Evolutionary conservation across 306 rosid genomes (phyloP), one percentile per base, ranked within the genome.

Genomic region (Mucuna pruriens): DNA sequence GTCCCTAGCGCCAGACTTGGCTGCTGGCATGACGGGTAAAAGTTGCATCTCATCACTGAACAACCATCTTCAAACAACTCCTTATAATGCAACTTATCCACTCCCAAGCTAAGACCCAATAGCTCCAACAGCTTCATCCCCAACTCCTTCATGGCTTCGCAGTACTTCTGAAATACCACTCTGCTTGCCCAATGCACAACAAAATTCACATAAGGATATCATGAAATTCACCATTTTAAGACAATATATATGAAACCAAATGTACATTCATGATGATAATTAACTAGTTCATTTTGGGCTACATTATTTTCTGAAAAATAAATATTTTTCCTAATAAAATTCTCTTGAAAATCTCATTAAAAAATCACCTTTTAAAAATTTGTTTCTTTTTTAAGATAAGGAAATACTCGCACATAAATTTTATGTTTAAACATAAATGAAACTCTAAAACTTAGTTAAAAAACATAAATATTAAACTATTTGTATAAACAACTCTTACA

Each of bases 31-130:
- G 60, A 49, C 33, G 95, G 97, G 76, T 92, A 92, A 52, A 79
- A 81, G 84, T 92, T 92, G 68, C 91, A 89, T 84, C 97, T 85
- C 89, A 90, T 78, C 17, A 92, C 89, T 4, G 90, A 83, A 74
- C 64, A 74, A 19, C 81, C 87, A 31, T 89, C 97, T 71, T 90
- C 89, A 46, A 92, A 92, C 31, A 90, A 83, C 2, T 82, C 38
- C 6, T 77, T 85, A 49, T 74, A 90, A 39, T 89, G 79, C 23
- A 8, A n/a, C 65, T 84, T 55, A 12, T 85, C 88, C 61, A 92
- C 79, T 1, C 90, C 93, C 58, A 92, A 62, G 75, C 93, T 92
- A 39, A 90, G 82, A 0, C 87, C 95, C 71, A 92, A 20, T 5
- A 92, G 73, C 79, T 92, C 97, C 83, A 76, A 48, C 33, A 92